Evolutionary conservation across 208 protist genomes (phyloP).

Genomic region (Entamoeba invadens): DNA sequence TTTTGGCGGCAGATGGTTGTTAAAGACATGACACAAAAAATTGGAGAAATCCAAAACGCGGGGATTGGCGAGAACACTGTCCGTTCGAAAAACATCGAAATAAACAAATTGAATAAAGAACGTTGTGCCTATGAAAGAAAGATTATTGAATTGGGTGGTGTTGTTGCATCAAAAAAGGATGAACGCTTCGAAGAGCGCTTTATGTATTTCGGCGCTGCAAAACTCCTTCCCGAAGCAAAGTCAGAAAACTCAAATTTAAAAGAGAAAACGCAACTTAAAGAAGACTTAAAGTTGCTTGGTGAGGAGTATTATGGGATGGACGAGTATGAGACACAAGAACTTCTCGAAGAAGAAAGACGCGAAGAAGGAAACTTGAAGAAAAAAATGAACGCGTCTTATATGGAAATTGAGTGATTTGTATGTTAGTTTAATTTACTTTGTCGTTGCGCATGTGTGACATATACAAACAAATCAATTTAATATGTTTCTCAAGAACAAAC

Average conservation of each 20-base stretch:
- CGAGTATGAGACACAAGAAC: neutral
- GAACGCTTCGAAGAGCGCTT: neutral
- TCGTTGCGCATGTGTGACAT: no score
- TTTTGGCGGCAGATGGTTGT: neutral
- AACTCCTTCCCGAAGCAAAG: neutral
- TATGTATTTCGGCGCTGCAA: neutral
- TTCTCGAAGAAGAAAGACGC: neutral
- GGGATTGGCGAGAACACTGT: neutral
- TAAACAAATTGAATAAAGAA: constrained; percentile 1
- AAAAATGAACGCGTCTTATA: no score
- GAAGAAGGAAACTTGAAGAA: no score
- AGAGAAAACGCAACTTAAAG: neutral
- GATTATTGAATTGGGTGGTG: neutral
- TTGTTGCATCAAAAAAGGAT: neutral
- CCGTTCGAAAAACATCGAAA: neutral
- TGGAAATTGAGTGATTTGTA: no score
- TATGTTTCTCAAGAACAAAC: no score
- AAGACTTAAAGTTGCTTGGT: neutral
- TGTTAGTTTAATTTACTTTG: no score
- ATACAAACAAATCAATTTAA: no score
- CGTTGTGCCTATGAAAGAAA: neutral
- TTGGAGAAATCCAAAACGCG: neutral
- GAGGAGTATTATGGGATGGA: neutral
- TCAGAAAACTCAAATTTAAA: neutral
- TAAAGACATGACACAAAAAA: neutral